phyloP scores from a whole-genome alignment of 495 filamentous ascomycete genomes.

The Penicillium ochrochloron region DNA sequence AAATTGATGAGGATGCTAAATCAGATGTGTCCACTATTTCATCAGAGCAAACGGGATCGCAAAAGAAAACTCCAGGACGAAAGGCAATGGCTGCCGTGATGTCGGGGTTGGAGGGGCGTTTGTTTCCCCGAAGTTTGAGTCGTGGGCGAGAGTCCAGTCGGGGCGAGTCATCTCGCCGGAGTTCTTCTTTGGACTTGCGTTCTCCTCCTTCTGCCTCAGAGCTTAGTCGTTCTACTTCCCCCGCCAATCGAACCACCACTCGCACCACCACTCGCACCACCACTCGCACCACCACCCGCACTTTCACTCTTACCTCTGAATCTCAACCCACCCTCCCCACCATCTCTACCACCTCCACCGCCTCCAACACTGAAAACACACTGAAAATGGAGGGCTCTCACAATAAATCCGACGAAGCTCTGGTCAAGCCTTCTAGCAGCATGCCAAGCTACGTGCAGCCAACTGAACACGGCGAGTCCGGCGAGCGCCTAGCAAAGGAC shows the following conservation, averaged over 20 bases:
- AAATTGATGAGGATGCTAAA: conserved; percentile 18
- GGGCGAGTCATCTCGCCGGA: conserved; percentile 52
- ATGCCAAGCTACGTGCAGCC: conserved; percentile 55
- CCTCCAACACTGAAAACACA: conserved; percentile 54
- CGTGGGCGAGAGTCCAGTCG: conserved; percentile 47
- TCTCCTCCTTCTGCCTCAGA: conserved; percentile 56
- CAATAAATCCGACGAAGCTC: conserved; percentile 66
- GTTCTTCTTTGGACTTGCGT: conserved; percentile 59
- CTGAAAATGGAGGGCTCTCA: conserved; percentile 64
- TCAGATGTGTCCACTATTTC: conserved; percentile 27
- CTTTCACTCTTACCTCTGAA: conserved; percentile 42
- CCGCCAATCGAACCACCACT: conserved; percentile 51
- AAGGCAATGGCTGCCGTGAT: conserved; percentile 46
- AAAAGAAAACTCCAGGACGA: conserved; percentile 33
- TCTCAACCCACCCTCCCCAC: conserved; percentile 34
- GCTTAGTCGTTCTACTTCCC: conserved; percentile 63
- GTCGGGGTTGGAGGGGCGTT: conserved; percentile 43
- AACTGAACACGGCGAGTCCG: conserved; percentile 39
- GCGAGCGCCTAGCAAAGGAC: conserved; percentile 74
- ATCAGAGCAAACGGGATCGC: conserved; percentile 11
- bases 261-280: too few relatives aligned
- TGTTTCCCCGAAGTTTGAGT: conserved; percentile 43
- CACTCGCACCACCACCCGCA: too few relatives aligned
- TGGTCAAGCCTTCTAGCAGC: conserved; percentile 58
- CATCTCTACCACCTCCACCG: conserved; percentile 36